phyloP scores from a whole-genome alignment of 1,139 yeast species.

The Taiozyma sp. region DNA sequence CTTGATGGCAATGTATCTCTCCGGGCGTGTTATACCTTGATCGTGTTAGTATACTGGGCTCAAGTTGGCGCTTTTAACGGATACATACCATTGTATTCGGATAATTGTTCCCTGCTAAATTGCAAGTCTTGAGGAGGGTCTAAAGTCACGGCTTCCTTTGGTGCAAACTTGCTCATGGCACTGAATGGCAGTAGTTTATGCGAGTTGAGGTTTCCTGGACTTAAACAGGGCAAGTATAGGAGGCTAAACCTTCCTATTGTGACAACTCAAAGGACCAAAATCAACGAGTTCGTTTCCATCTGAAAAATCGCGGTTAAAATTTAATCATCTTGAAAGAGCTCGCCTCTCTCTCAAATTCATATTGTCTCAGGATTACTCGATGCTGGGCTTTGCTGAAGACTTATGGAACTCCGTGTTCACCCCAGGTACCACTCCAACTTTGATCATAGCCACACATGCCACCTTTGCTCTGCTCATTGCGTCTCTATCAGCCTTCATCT shows the following conservation, averaged over 20 bases:
- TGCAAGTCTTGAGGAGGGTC: conserved; percentile 43
- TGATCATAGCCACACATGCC: conserved; percentile 73
- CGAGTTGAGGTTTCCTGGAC: not conserved
- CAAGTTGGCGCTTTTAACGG: not conserved
- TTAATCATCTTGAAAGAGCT: not conserved
- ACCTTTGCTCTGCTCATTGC: conserved; percentile 54
- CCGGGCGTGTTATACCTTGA: conserved; percentile 35
- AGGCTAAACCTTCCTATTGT: not conserved
- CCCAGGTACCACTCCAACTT: conserved; percentile 93
- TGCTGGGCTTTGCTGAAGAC: conserved; percentile 47
- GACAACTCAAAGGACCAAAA: not conserved
- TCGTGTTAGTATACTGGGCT: conserved; percentile 1
- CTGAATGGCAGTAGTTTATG: not conserved
- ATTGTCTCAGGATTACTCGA: not conserved
- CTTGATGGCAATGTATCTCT: conserved; percentile 67
- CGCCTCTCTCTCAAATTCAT: not conserved
- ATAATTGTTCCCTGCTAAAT: conserved; percentile 36
- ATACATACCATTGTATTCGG: conserved; percentile 41
- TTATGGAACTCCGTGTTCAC: conserved; percentile 89
- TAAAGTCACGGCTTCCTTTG: conserved; percentile 44
- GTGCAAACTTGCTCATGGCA: conserved; percentile 33
- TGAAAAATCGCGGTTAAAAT: not conserved
- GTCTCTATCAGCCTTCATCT: conserved; percentile 54
- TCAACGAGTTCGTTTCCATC: not conserved
- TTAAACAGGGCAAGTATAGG: not conserved